Evolutionary conservation across 2,329 filamentous ascomycete genomes (phyloP).

Genomic region (Phoma sp.): DNA sequence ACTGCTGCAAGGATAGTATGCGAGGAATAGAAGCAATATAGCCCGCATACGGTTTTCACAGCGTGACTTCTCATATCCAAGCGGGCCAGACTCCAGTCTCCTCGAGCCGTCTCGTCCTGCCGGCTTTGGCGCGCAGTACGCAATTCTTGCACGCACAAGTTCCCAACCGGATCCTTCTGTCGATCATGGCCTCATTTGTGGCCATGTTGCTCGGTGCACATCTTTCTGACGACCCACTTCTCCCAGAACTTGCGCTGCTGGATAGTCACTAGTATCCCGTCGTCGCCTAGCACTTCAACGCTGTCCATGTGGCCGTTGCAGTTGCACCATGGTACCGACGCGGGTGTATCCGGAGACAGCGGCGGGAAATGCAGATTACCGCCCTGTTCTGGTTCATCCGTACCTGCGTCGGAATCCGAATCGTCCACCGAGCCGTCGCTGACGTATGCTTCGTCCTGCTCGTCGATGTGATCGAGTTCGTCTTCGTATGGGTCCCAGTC

Average conservation of each 20-base stretch:
- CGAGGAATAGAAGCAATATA: conserved; percentile 24
- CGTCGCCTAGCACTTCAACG: conserved; percentile 57
- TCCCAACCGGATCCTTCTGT: background rate
- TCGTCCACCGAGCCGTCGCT: conserved; percentile 45
- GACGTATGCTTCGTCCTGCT: conserved; percentile 42
- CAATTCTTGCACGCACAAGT: background rate
- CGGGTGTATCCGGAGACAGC: conserved; percentile 55
- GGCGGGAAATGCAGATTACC: conserved; percentile 56
- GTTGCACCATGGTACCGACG: conserved; percentile 56
- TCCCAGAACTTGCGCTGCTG: conserved; percentile 63
- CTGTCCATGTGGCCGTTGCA: conserved; percentile 53
- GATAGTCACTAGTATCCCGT: conserved; percentile 57
- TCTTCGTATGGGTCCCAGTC: conserved; percentile 47
- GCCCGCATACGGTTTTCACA: conserved; percentile 19
- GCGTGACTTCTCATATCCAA: conserved; percentile 22
- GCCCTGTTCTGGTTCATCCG: conserved; percentile 49
- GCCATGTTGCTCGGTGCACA: conserved; percentile 53
- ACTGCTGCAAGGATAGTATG: conserved; percentile 20
- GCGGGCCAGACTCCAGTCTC: conserved; percentile 7
- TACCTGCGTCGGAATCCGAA: conserved; percentile 43
- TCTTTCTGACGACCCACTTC: conserved; percentile 59
- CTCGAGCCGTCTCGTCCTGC: background rate
- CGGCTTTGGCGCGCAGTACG: background rate
- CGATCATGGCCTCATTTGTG: conserved; percentile 40
- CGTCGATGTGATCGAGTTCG: conserved; percentile 37